Percentiles rank a stretch among this genome's conserved stretches.
phyloP scores from a whole-genome alignment of 1,284 basidiomycete species.

The Neotropicomus parvogracilis region DNA sequence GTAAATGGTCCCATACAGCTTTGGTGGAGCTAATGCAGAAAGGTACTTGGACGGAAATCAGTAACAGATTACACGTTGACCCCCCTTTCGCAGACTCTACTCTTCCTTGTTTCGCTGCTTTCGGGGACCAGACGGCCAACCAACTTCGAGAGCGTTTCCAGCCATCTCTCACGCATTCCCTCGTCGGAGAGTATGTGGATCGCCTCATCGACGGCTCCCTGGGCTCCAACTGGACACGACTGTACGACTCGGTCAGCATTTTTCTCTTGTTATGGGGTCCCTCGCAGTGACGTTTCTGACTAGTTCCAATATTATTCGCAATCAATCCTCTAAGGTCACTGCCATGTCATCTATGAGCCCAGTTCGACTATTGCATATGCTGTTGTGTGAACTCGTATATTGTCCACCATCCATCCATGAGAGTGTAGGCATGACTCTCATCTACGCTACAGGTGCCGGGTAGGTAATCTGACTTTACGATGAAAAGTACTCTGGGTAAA shows the following conservation, averaged over 20 bases:
- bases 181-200: slow-evolving; percentile 88
- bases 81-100: slow-evolving; percentile 66
- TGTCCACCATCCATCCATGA: neutral
- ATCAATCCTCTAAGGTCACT: slow-evolving; percentile 57
- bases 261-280: neutral
- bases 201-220: slow-evolving; percentile 82
- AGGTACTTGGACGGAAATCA: slow-evolving; percentile 44
- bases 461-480: neutral
- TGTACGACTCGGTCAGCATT: slow-evolving; percentile 83
- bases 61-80: slow-evolving; percentile 6
- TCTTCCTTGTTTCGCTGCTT: slow-evolving; percentile 88
- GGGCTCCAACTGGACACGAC: slow-evolving; percentile 88
- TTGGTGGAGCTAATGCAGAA: slow-evolving; percentile 97
- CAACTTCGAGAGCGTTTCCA: slow-evolving; percentile 93
- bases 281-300: slow-evolving; percentile 5
- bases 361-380: slow-evolving; percentile 2
- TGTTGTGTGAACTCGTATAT: slow-evolving; percentile 4
- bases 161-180: slow-evolving; percentile 80
- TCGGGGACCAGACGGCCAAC: slow-evolving; percentile 86
- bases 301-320: slow-evolving; percentile 84
- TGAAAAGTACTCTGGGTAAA: slow-evolving; percentile 1
- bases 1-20: slow-evolving; percentile 42
- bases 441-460: neutral
- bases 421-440: neutral
- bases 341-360: slow-evolving; percentile 5